Evolutionary conservation across 2,329 filamentous ascomycete species (phyloP).

Genomic region (Hymenoscyphus occultus): DNA sequence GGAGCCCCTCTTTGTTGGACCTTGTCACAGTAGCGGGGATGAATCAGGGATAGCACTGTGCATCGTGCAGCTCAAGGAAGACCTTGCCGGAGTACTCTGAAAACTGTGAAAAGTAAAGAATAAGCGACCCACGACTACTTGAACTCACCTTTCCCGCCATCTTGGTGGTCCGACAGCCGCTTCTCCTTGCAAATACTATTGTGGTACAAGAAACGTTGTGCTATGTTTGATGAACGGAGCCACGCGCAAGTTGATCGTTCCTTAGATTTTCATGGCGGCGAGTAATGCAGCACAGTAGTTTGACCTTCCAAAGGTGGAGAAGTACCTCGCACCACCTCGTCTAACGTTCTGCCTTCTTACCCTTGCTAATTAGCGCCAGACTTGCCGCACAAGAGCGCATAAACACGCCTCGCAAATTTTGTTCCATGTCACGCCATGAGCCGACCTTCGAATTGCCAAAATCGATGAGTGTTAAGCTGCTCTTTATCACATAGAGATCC

Average conservation of each 20-base stretch:
- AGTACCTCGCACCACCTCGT: conserved; percentile 6
- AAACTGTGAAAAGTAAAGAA: not conserved
- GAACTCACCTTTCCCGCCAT: not conserved
- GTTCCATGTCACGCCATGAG: conserved; percentile 8
- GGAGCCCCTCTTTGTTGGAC: conserved; percentile 13
- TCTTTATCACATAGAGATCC: conserved; percentile 18
- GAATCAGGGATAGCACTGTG: conserved; percentile 5
- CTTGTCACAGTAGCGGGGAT: not conserved
- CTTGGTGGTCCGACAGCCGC: not conserved
- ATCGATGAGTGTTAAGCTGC: not conserved
- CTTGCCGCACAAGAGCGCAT: conserved; percentile 3
- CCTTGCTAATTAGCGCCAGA: not conserved
- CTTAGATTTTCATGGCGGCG: conserved; percentile 2
- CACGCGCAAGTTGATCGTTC: conserved; percentile 3
- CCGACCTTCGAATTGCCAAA: not conserved
- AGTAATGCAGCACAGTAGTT: conserved; percentile 14
- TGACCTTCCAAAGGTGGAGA: conserved; percentile 12
- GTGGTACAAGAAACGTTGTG: not conserved
- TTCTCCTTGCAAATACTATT: conserved; percentile 6
- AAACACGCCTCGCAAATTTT: not conserved
- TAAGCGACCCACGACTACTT: conserved; percentile 4
- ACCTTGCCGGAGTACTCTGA: not conserved
- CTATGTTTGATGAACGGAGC: not conserved
- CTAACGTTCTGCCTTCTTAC: conserved; percentile 4
- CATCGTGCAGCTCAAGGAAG: conserved; percentile 1